phyloP scores from a whole-genome alignment of 768 basidiomycete genomes.

The Mycena olivaceomarginata region DNA sequence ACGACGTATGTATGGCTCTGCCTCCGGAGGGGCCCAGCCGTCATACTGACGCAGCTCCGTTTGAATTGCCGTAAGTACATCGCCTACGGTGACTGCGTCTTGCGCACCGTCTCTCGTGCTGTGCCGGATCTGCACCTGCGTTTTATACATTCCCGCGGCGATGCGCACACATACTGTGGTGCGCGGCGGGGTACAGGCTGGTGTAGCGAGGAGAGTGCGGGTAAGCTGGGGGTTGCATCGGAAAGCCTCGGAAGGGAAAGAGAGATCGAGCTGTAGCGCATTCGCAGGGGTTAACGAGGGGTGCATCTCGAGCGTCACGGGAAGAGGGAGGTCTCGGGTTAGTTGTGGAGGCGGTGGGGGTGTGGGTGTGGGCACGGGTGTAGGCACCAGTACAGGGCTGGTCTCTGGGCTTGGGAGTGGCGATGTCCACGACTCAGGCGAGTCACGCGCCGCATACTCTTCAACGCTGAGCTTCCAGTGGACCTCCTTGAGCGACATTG shows the following conservation, averaged over 20 bases:
- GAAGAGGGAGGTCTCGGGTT: neutral
- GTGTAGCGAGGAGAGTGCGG: slow-evolving; percentile 10
- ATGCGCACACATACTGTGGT: slow-evolving; percentile 23
- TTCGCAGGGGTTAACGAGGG: neutral
- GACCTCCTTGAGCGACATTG: slow-evolving; percentile 29
- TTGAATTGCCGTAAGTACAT: slow-evolving; percentile 35
- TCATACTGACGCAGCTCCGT: slow-evolving; percentile 32
- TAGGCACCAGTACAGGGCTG: neutral
- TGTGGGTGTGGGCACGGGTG: neutral
- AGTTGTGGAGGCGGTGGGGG: slow-evolving; percentile 5
- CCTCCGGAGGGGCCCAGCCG: neutral
- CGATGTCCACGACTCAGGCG: slow-evolving; percentile 23
- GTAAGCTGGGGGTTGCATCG: slow-evolving; percentile 36
- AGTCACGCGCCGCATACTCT: slow-evolving; percentile 11
- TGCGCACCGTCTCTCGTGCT: neutral
- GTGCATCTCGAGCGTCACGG: slow-evolving; percentile 20
- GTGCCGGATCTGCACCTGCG: slow-evolving; percentile 4
- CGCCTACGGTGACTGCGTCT: slow-evolving; percentile 34
- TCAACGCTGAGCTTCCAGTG: slow-evolving; percentile 34
- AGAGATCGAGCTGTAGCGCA: slow-evolving; percentile 30
- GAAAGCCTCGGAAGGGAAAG: slow-evolving; percentile 34
- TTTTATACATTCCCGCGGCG: slow-evolving; percentile 18
- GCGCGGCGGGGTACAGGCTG: slow-evolving; percentile 37
- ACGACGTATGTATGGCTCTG: slow-evolving; percentile 25
- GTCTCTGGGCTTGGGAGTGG: slow-evolving; percentile 12